phyloP scores from a whole-genome alignment of 768 basidiomycete species.

The Paxillus involutus region DNA sequence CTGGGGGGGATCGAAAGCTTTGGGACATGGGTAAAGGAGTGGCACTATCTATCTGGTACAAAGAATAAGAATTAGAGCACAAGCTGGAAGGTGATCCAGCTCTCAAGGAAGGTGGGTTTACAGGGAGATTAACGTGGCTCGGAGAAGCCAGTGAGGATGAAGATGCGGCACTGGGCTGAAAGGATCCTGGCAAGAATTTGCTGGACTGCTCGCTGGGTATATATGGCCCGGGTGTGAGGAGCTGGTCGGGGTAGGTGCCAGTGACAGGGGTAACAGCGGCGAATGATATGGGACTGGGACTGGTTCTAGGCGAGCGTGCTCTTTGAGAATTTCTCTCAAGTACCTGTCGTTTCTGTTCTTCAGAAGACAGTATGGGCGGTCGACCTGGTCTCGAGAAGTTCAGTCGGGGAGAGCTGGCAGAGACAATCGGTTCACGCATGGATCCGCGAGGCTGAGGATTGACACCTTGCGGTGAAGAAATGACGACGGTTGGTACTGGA shows the following conservation, averaged over 20 bases:
- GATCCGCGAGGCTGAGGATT: slow-evolving; percentile 18
- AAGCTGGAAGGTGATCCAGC: slow-evolving; percentile 40
- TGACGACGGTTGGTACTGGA: slow-evolving; percentile 52
- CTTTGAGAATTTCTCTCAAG: slow-evolving; percentile 60
- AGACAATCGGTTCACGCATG: slow-evolving; percentile 42
- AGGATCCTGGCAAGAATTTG: neutral
- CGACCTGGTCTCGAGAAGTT: slow-evolving; percentile 70
- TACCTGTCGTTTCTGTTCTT: slow-evolving; percentile 41
- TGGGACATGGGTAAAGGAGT: slow-evolving; percentile 42
- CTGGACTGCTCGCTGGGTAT: neutral
- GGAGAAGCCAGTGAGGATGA: slow-evolving; percentile 13
- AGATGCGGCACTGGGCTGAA: slow-evolving; percentile 16
- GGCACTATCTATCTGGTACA: slow-evolving; percentile 54
- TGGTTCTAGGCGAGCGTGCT: slow-evolving; percentile 30
- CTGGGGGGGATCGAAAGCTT: slow-evolving; percentile 12
- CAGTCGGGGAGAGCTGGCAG: slow-evolving; percentile 32
- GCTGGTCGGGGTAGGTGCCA: slow-evolving; percentile 13
- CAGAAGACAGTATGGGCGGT: slow-evolving; percentile 38
- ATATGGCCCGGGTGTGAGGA: neutral
- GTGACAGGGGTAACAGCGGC: slow-evolving; percentile 22
- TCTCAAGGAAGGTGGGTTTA: slow-evolving; percentile 38
- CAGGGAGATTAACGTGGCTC: slow-evolving; percentile 17
- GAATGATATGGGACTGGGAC: slow-evolving; percentile 5
- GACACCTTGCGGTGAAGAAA: slow-evolving; percentile 45
- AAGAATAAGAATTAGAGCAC: slow-evolving; percentile 64